Base-by-base conservation (phyloP, 495 filamentous ascomycete species). In the Barbatosphaeria neglecta region DNA sequence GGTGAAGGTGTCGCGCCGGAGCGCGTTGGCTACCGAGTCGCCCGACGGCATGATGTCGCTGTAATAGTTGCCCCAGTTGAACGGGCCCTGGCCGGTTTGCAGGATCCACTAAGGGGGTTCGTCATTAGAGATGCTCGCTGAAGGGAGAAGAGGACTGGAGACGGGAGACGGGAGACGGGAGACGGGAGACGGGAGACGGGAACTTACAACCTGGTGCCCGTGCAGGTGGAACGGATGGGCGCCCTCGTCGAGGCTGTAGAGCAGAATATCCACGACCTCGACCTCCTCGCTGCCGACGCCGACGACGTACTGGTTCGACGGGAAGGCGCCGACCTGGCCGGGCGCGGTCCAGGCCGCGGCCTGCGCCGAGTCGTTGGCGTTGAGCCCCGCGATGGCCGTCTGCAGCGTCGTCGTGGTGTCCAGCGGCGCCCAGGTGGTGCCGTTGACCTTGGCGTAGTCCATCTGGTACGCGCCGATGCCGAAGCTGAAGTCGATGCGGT, bases 1-100 rank as follows among this genome's bases (percentile, higher is more conserved):
- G 8, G 59, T 59, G 8, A 64, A 58, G 4, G 67, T 70, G 51
- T 75, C 73, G 16, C 62, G 43, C 37, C 52, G 53, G 15, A 59
- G 49, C n/a, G 62, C 56, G 42, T 59, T 57, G 7, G 41, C 35
- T 20, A 55, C 27, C 3, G 53, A 24, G 7, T 22, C 48, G 6
- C 18, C 16, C 13, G 44, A 25, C 33, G 44, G 33, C 33, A 39
- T 25, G 33, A 46, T 38, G 7, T 46, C 22, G 2, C 24, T 6
- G 20, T 46, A 38, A 22, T 46, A 46, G 33, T 46, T 39, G 2
- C 33, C 24, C 44, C 44, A 46, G 44, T 46, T 46, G 44, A 46
- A 46, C 11, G 31, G 6, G 15, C 44, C 44, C 13, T 31, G 33
- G 31, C 44, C 44, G 13, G 28, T 46, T 11, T 46, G 31, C 10